Base-by-base conservation (phyloP, 805 yeast species). In the Ogataea corticis region DNA sequence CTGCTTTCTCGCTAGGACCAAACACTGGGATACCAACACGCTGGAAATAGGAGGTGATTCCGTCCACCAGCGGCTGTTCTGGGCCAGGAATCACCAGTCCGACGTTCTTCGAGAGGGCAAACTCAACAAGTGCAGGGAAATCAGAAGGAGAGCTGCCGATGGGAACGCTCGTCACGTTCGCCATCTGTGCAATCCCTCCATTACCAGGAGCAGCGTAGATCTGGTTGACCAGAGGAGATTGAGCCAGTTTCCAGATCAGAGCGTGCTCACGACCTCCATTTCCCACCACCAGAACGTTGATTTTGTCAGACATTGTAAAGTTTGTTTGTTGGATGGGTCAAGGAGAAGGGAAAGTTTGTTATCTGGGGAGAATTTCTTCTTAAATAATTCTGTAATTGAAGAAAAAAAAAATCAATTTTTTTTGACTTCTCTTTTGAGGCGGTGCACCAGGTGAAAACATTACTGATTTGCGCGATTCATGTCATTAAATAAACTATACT, bases 261-360 rank as follows among this genome's bases (percentile, higher is more conserved):
- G 98, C 98, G 66, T 94, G 97, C 70, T 94, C 99, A 75, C 99
- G 90, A 56, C 99, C 99, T 65, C 99, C 99, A 70, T 87, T 89
- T 61, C 99, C 99, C 56, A 94, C 78, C 54, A 94, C 83, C 50
- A 94, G 81, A 55, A 94, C 69, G 65, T 86, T 88, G 35, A 58
- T 52, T 42, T 59, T 60, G 14, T 53, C 52, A 33, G 53, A 40
- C 50, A 50, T 48, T 18, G 32, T 21, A 21, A 21, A 21, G 25
- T 21, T 21, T 6, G 7, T 21, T 21, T 16, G 17, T 14, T 3
- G 7, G 5, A 4, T 37, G 12, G 30, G n/a, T 11, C 7, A 28
- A 11, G 14, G 11, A 28, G 25, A 21, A 21, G 25, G 9, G 9
- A 9, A 9, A 21, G 5, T 5, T 28, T 28, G 31, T 28, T 28